Evolutionary conservation across 2,329 filamentous ascomycete genomes (phyloP).

Genomic region (Alternaria ventricosa): DNA sequence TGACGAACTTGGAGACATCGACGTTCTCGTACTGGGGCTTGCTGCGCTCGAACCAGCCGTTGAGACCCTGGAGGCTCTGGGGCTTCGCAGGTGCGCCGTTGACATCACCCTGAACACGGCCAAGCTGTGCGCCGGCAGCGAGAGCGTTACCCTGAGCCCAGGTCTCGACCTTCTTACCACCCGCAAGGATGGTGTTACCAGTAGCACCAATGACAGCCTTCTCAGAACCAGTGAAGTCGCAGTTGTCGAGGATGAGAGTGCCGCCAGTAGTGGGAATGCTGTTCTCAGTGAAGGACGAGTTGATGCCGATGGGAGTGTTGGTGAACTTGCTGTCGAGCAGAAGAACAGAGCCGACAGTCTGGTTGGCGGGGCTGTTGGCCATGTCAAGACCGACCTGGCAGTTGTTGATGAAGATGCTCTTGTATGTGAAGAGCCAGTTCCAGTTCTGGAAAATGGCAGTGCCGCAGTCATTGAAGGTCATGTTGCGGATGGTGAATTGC

Average conservation of each 20-base stretch:
- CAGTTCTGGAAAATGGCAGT: slow-evolving; percentile 62
- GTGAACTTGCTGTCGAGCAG: slow-evolving; percentile 80
- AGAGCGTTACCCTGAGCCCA: slow-evolving; percentile 86
- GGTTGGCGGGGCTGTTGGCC: slow-evolving; percentile 62
- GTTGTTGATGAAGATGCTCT: slow-evolving; percentile 55
- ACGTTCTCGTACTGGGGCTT: slow-evolving; percentile 86
- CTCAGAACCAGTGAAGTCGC: slow-evolving; percentile 76
- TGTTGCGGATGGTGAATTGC: slow-evolving; percentile 63
- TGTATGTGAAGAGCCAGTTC: slow-evolving; percentile 61
- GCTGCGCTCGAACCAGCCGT: slow-evolving; percentile 77
- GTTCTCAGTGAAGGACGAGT: slow-evolving; percentile 75
- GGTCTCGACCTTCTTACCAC: slow-evolving; percentile 70
- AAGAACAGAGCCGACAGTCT: slow-evolving; percentile 85
- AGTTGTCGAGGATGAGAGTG: slow-evolving; percentile 85
- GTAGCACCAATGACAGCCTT: slow-evolving; percentile 68
- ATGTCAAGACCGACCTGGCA: slow-evolving; percentile 58
- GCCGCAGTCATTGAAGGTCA: slow-evolving; percentile 57
- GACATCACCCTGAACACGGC: slow-evolving; percentile 63
- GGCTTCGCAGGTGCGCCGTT: slow-evolving; percentile 66
- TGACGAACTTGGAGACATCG: slow-evolving; percentile 74
- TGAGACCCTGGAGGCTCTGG: slow-evolving; percentile 67
- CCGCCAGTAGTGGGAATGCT: slow-evolving; percentile 74
- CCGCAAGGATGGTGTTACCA: slow-evolving; percentile 69
- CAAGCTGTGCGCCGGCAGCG: slow-evolving; percentile 52
- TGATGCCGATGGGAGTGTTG: slow-evolving; percentile 77